Conservation (phyloP, 2,329 filamentous ascomycete species). For the Raffaelea arxii region DNA sequence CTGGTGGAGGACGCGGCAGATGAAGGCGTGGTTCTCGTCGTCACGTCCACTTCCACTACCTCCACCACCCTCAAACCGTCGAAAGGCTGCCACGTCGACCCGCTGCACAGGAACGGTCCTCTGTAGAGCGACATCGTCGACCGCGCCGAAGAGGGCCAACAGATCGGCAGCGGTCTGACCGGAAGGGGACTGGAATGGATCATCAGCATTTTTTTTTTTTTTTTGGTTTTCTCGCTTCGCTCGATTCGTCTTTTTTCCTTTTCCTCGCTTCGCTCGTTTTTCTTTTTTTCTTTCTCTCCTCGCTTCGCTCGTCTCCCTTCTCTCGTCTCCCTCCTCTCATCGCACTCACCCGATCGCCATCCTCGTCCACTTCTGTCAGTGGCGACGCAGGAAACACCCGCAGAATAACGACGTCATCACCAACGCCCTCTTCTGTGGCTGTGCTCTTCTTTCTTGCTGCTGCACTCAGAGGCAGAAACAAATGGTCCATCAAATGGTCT, state of each 20-base stretch:
- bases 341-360: slow-evolving; percentile 1
- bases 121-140: neutral
- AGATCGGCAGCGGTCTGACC: neutral
- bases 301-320: too few relatives aligned
- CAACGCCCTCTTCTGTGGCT: too few relatives aligned
- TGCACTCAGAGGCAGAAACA: slow-evolving; percentile 3
- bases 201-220: too few relatives aligned
- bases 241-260: too few relatives aligned
- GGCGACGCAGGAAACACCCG: slow-evolving; percentile 11
- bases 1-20: slow-evolving; percentile 2
- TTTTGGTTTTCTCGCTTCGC: too few relatives aligned
- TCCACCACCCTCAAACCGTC: neutral
- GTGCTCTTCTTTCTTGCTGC: too few relatives aligned
- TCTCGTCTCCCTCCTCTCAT: too few relatives aligned
- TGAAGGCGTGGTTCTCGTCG: neutral
- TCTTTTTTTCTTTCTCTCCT: too few relatives aligned
- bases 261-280: too few relatives aligned
- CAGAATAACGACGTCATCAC: too few relatives aligned
- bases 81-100: neutral
- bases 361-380: neutral
- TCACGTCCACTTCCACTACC: too few relatives aligned
- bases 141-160: neutral
- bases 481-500: neutral
- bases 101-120: neutral
- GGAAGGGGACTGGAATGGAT: neutral